Evolutionary conservation across 192 early-diverging fungal species (phyloP), one percentile per base, ranked within the genome.

Genomic region (Mortierella hygrophila): DNA sequence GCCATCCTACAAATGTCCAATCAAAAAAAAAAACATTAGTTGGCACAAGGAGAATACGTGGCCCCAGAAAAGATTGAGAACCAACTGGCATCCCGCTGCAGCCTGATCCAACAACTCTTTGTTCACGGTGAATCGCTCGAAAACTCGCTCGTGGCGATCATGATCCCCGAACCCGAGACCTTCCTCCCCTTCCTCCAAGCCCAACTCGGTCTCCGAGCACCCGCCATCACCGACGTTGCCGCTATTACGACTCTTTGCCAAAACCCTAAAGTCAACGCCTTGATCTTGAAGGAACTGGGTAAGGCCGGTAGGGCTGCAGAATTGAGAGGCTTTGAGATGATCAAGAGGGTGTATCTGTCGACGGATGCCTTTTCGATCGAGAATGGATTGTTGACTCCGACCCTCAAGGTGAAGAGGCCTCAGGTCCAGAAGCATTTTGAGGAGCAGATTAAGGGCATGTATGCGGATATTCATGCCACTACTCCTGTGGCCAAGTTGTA

Each of bases 401-500:
- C 96, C 4, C 91, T 97, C 89, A 99, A 99, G 89, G 89, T 97
- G 35, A 96, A 95, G 69, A 91, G 97, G 76, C 93, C 94, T 76
- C 92, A 95, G 76, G 94, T 94, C 10, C 92, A 93, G 83, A 88
- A 90, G 21, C 77, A 90, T 55, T 97, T 94, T 81, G 77, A 88
- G 78, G 78, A 89, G 29, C 81, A 94, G 60, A 94, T 97, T 68
- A 90, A 93, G n/a, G 85, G 54, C 16, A 92, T 97, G 93, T 97
- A 97, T 80, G 90, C 77, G 26, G 81, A 87, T 38, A 47, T 87
- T 32, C 54, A 65, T 32, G 38, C 46, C 6, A 20, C 69, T 26
- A 42, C 52, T 2, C 69, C 69, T 18, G 35, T 26, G 0, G 77
- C 77, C 69, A 78, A 72, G 77, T 37, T 78, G 2, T 78, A 71